phyloP scores from a whole-genome alignment of 306 rosid genomes.

The Quercus parvula region DNA sequence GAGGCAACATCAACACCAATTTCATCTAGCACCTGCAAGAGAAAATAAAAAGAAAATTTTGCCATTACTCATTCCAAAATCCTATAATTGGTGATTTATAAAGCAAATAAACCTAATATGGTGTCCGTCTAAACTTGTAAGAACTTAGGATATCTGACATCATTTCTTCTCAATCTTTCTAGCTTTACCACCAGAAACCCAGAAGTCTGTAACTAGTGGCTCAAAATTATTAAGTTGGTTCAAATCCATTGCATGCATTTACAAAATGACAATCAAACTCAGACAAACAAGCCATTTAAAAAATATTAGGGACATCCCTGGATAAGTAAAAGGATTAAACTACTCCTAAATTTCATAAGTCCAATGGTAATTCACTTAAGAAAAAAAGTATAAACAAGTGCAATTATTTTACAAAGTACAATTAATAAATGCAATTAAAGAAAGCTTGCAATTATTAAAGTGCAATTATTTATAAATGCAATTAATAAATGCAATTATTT shows the following conservation, averaged over 20 bases:
- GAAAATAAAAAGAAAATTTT: conserved; percentile 3
- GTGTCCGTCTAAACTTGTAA: neutral
- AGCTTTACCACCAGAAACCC: conserved; percentile 9
- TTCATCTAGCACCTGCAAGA: conserved; percentile 90
- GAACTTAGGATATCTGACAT: conserved; percentile 7
- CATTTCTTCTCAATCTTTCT: conserved; percentile 20
- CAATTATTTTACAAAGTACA: neutral
- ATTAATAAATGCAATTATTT: too few species aligned
- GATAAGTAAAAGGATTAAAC: too few species aligned
- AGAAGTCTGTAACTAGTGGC: neutral
- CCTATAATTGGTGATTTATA: conserved; percentile 15
- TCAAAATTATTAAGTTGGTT: neutral
- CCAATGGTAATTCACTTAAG: neutral
- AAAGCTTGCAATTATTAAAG: too few species aligned
- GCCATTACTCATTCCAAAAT: conserved; percentile 19
- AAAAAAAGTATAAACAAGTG: neutral
- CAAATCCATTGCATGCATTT: neutral
- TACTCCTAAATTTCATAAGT: neutral
- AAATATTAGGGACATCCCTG: neutral
- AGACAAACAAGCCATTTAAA: neutral
- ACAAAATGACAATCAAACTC: neutral
- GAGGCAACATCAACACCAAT: conserved; percentile 94
- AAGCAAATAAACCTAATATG: conserved; percentile 8
- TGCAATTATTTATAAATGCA: too few species aligned
- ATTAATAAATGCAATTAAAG: conserved; percentile 21